Conservation (phyloP, 768 basidiomycete genomes). For the Mycena rebaudengoi region DNA sequence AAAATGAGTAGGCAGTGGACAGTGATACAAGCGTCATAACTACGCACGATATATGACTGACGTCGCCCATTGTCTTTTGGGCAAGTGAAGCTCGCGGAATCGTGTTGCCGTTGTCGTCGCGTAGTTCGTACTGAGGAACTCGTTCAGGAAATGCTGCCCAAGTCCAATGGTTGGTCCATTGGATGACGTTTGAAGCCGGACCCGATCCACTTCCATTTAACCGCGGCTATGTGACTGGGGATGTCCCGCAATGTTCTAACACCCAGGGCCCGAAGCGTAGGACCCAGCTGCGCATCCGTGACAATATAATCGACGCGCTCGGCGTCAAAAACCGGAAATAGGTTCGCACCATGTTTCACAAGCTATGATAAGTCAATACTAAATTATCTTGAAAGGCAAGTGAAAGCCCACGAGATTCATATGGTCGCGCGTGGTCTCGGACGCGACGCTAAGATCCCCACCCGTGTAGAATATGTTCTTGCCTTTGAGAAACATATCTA, state of each 20-base stretch:
- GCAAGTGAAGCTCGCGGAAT: too few species aligned
- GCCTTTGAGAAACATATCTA: constrained; percentile 54
- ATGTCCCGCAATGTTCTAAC: constrained; percentile 62
- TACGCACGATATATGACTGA: constrained; percentile 60
- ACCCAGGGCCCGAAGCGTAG: constrained; percentile 48
- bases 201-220: constrained; percentile 71
- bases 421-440: constrained; percentile 57
- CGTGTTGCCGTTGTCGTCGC: constrained; percentile 7
- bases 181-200: constrained; percentile 32
- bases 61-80: constrained; percentile 44
- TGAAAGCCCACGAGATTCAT: constrained; percentile 69
- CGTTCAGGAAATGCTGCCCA: constrained; percentile 58
- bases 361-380: constrained; percentile 52
- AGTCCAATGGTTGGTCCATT: constrained; percentile 13
- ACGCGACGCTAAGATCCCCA: constrained; percentile 63
- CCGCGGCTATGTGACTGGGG: constrained; percentile 69
- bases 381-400: neutral
- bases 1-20: constrained; percentile 3
- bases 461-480: constrained; percentile 67
- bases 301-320: constrained; percentile 72
- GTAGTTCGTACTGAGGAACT: constrained; percentile 33
- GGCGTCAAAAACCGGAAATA: constrained; percentile 67
- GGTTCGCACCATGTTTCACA: constrained; percentile 66
- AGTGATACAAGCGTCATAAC: neutral
- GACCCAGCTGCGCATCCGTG: constrained; percentile 43